Base-by-base conservation (phyloP, 352 stramenopile species). In the Hyaloperonospora arabidopsidis region DNA sequence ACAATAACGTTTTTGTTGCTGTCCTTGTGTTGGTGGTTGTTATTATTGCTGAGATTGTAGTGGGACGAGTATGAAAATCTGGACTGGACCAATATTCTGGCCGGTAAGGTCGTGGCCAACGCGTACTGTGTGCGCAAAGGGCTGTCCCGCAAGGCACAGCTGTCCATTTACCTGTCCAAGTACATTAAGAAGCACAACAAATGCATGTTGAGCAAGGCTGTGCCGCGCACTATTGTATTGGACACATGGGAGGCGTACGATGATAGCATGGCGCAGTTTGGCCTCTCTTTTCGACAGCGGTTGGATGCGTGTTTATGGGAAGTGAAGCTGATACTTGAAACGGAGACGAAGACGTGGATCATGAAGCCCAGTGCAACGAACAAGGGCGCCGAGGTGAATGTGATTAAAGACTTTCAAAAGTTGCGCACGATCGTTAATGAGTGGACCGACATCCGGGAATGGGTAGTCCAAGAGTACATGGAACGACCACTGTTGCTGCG, bases 341-440 rank as follows among this genome's bases (percentile, higher is more conserved):
- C 52, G 7, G 61, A 76, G 22, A 52, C 55, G 15, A 70, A 70
- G 3, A 74, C 61, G 40, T 88, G 74, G 76, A 89, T 89, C 41
- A 79, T 89, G 62, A 89, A 89, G 41, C 76, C 76, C 10, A 86
- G 70, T 50, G 77, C 76, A 11, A 80, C 77, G 1, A 89, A 89
- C 69, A 87, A 87, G 57, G 79, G 76, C 8, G 75, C 73, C 0
- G 79, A 86, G 39, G 81, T 89, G 3, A 76, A 76, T 41, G 71
- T 89, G 17, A 54, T 87, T 15, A 74, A 74, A 44, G 63, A 69
- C 43, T 87, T 80, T 39, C 63, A 79, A 46, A 74, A 87, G 57
- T 48, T 89, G 32, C 71, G 76, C 46, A 63, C 64, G 19, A 74
- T 87, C 51, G 66, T 85, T 19, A 79, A 75, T 51, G 72, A 81